A percentile compares a stretch with the other conserved stretches of the same genome.
These are phyloP conservation scores for Crithidia sp. DNA, from an alignment of 208 protist species.

Conservation along the genomic window DNA sequence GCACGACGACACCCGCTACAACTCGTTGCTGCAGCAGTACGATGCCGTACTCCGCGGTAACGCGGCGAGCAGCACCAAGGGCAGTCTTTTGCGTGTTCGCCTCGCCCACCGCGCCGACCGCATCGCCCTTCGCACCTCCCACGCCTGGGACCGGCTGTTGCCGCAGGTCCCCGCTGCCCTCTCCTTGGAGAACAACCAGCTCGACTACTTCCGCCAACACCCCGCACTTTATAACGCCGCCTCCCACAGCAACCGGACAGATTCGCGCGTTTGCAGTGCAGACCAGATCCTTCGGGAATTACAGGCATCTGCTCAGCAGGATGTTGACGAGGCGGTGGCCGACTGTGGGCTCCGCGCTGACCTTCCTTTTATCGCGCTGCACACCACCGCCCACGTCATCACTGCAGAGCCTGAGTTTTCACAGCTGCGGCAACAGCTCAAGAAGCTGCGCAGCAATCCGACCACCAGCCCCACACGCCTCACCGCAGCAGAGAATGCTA, in stretches of 20 bases:
- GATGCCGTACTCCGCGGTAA: neutral
- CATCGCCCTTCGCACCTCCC: constrained; percentile 27
- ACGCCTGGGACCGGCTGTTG: constrained; percentile 28
- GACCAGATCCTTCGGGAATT: neutral
- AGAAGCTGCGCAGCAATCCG: neutral
- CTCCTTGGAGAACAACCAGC: constrained; percentile 30
- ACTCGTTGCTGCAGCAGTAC: constrained; percentile 19
- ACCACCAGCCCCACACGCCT: neutral
- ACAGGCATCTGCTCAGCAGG: neutral
- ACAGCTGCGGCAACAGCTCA: constrained; percentile 5
- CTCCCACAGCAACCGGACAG: neutral
- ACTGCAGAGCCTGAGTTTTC: neutral
- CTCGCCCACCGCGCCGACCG: constrained; percentile 44
- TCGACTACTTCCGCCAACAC: constrained; percentile 22
- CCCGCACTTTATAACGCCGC: constrained; percentile 16
- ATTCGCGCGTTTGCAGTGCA: neutral
- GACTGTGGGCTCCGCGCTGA: constrained; percentile 8
- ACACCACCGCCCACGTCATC: neutral
- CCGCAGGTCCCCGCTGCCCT: constrained; percentile 5
- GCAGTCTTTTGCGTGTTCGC: constrained; percentile 26
- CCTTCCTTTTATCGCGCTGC: constrained; percentile 10
- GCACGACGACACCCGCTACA: constrained; percentile 35
- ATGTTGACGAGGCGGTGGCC: neutral
- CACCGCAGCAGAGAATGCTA: neutral
- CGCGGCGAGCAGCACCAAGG: neutral